phyloP scores from a whole-genome alignment of 306 rosid species.

The Cicer arietinum region DNA sequence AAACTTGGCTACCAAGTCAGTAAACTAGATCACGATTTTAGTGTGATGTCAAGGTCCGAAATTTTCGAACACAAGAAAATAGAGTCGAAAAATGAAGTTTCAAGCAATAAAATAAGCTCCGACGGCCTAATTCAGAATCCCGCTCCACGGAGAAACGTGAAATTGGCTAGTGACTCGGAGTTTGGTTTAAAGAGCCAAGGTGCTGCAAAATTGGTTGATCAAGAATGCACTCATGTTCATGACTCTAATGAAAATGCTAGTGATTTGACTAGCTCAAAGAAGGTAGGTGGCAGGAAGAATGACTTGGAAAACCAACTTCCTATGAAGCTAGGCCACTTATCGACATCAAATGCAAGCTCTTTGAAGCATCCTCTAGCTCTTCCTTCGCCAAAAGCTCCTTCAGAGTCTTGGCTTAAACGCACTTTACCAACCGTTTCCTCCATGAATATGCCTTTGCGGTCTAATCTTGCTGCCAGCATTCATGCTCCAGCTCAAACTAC shows the following conservation, averaged over 20 bases:
- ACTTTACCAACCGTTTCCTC: slow-evolving; percentile 72
- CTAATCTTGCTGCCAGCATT: slow-evolving; percentile 47
- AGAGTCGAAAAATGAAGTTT: slow-evolving; percentile 49
- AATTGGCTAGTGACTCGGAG: slow-evolving; percentile 36
- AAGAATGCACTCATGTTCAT: slow-evolving; percentile 30
- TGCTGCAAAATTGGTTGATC: slow-evolving; percentile 38
- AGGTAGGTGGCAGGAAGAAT: slow-evolving; percentile 34
- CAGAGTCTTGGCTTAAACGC: slow-evolving; percentile 91
- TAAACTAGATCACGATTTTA: slow-evolving; percentile 32
- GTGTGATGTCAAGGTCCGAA: slow-evolving; percentile 41
- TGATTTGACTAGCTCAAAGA: slow-evolving; percentile 46
- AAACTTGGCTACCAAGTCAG: slow-evolving; percentile 45
- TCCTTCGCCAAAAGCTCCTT: slow-evolving; percentile 85
- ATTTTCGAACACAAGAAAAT: slow-evolving; percentile 39
- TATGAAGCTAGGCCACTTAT: slow-evolving; percentile 37
- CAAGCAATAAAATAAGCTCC: slow-evolving; percentile 33
- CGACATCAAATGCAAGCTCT: slow-evolving; percentile 37
- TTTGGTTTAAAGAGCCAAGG: slow-evolving; percentile 37
- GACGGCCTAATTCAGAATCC: slow-evolving; percentile 37
- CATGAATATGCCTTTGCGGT: slow-evolving; percentile 49
- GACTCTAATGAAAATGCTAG: slow-evolving; percentile 40
- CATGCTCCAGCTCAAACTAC: slow-evolving; percentile 42
- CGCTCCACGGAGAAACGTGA: slow-evolving; percentile 40
- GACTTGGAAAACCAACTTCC: slow-evolving; percentile 43
- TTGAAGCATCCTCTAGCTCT: slow-evolving; percentile 60